Conservation (phyloP, 2,329 filamentous ascomycete genomes). For the Aureobasidium sp. region DNA sequence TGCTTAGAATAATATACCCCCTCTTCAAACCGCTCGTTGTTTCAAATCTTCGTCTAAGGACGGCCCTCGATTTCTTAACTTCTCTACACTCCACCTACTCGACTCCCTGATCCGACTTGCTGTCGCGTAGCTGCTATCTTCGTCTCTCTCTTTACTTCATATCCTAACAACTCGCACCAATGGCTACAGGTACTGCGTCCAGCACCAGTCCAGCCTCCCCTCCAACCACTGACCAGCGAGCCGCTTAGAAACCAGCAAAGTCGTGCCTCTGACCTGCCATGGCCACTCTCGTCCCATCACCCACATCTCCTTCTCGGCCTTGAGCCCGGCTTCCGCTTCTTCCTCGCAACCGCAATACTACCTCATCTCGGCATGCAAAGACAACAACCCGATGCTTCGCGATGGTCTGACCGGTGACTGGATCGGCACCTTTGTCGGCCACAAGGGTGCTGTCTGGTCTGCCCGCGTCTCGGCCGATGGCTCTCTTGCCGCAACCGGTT, state of each 20-base stretch:
- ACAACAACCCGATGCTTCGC: constrained; percentile 97
- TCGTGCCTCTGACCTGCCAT: constrained; percentile 87
- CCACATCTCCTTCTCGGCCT: constrained; percentile 79
- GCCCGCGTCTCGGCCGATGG: constrained; percentile 83
- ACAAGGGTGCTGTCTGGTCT: constrained; percentile 98
- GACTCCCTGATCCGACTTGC: background rate
- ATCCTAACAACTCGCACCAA: background rate
- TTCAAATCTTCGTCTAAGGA: constrained; percentile 1
- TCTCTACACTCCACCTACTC: background rate
- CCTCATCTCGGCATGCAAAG: constrained; percentile 72
- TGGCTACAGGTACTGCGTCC: constrained; percentile 9
- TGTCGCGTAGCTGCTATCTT: background rate
- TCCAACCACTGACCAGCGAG: background rate
- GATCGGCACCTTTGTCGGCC: constrained; percentile 96
- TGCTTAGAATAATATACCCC: background rate
- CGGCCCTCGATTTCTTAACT: background rate
- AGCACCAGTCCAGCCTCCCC: background rate
- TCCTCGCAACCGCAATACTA: constrained; percentile 55
- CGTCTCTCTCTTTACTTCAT: background rate
- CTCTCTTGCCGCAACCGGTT: constrained; percentile 80
- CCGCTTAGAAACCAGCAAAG: constrained; percentile 38
- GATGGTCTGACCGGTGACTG: constrained; percentile 94
- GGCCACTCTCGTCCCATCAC: constrained; percentile 88
- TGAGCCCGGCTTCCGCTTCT: constrained; percentile 39
- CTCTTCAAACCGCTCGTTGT: constrained; percentile 5